These are phyloP conservation scores for Trichoderma gamsii DNA, from an alignment of 495 filamentous ascomycete genomes.

Conservation along the genomic window DNA sequence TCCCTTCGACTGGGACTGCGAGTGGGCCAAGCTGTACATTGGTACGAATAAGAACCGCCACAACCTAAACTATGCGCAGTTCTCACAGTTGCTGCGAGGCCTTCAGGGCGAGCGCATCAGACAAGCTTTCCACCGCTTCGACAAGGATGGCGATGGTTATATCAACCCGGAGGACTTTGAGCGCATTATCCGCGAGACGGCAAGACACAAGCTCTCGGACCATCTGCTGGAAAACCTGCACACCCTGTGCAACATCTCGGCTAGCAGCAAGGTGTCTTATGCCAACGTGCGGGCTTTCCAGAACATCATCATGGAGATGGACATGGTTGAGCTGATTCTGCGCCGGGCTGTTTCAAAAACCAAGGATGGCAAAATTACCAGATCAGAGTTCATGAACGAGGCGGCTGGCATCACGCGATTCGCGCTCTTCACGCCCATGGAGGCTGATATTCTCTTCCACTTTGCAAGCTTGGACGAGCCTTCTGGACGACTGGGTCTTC, in stretches of 20 bases:
- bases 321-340: conserved; percentile 87
- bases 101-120: conserved; percentile 91
- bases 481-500: conserved; percentile 71
- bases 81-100: conserved; percentile 95
- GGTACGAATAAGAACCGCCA: conserved; percentile 79
- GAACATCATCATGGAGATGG: conserved; percentile 96
- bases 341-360: conserved; percentile 80
- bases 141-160: conserved; percentile 92
- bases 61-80: conserved; percentile 90
- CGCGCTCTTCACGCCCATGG: conserved; percentile 94
- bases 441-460: conserved; percentile 97
- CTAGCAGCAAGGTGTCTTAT: conserved; percentile 90
- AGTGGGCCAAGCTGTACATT: conserved; percentile 94
- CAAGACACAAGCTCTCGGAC: conserved; percentile 95
- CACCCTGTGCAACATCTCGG: conserved; percentile 89
- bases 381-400: conserved; percentile 91
- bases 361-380: conserved; percentile 83
- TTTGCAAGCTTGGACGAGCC: conserved; percentile 90
- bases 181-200: conserved; percentile 87
- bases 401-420: conserved; percentile 85
- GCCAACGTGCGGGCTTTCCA: conserved; percentile 96
- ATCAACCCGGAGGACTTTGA: conserved; percentile 96
- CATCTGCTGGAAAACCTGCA: conserved; percentile 90
- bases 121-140: conserved; percentile 88
- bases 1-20: conserved; percentile 93